Evolutionary conservation across 768 basidiomycete genomes (phyloP), one percentile per base, ranked within the genome.

Genomic region (Trametes sanguinea): DNA sequence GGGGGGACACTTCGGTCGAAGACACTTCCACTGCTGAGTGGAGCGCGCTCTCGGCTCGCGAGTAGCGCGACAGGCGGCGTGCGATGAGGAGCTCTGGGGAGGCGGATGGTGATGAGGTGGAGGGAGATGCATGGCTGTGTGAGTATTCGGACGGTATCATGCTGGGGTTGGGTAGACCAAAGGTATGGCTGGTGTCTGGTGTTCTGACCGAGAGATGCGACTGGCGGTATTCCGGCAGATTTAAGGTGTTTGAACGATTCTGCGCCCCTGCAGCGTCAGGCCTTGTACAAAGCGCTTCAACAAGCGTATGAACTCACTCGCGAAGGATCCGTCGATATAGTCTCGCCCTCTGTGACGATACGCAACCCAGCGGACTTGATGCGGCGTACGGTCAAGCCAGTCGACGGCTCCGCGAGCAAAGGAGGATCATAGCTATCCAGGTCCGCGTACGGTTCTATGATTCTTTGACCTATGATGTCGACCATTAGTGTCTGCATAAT

Each of bases 31-130:
- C 64, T 56, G 77, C 72, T 53, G 67, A 64, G 51, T 69, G 71
- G 42, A 84, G 77, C 32, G 76, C 76, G 46, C 72, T 72, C 72
- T 83, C 81, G 32, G 80, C 81, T 30, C 70, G 60, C 2, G 75
- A 73, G 66, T 85, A 83, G 40, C 83, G 80, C n/a, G 64, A 71
- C 51, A 71, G 68, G 58, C 77, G 73, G 54, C 72, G 56, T 22
- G 66, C 51, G 14, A 27, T 32, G 50, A 61, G 51, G 14, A 45
- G 43, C n/a, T 61, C 48, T 14, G 57, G 16, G 27, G 51, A 45
- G 40, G 62, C 50, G 13, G 57, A 27, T 27, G 62, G 51, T 7
- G 60, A 46, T 22, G 50, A 40, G 9, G 37, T 42, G 9, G 63
- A 54, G 22, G 39, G 22, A 9, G 59, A 57, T 13, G 53, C 11